These are phyloP conservation scores for Cercospora nicotianae DNA, from an alignment of 2,329 filamentous ascomycete genomes.

Conservation along the genomic window DNA sequence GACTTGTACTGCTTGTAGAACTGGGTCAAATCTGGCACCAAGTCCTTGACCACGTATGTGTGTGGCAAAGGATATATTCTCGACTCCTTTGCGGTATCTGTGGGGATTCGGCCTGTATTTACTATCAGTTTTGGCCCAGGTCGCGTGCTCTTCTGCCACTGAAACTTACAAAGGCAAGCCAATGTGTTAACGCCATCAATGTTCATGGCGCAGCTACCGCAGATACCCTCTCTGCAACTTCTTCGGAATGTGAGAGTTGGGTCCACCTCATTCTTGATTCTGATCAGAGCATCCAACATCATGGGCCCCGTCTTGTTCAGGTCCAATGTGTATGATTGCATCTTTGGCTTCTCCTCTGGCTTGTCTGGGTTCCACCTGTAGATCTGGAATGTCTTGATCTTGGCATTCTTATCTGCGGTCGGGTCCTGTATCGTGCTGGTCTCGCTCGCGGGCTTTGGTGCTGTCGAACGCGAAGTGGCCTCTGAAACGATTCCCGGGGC, in stretches of 20 bases:
- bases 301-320: slow-evolving; percentile 99
- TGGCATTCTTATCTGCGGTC: slow-evolving; percentile 56
- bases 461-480: slow-evolving; percentile 35
- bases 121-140: slow-evolving; percentile 18
- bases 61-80: slow-evolving; percentile 98
- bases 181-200: slow-evolving; percentile 98
- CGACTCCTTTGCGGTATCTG: slow-evolving; percentile 74
- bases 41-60: slow-evolving; percentile 98
- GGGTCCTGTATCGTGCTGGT: slow-evolving; percentile 64
- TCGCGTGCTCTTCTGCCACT: background rate
- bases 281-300: slow-evolving; percentile 93
- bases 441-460: slow-evolving; percentile 50
- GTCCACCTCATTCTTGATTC: slow-evolving; percentile 99
- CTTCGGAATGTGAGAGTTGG: slow-evolving; percentile 93
- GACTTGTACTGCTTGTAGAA: slow-evolving; percentile 99
- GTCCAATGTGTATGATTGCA: slow-evolving; percentile 94
- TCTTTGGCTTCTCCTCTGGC: slow-evolving; percentile 86
- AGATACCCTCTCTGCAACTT: slow-evolving; percentile 97
- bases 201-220: slow-evolving; percentile 99
- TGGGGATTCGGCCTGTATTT: slow-evolving; percentile 82
- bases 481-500: slow-evolving; percentile 30
- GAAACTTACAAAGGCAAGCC: slow-evolving; percentile 85
- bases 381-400: slow-evolving; percentile 93
- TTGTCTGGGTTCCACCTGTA: slow-evolving; percentile 98
- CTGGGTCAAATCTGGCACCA: slow-evolving; percentile 94